Percentiles rank a stretch among this genome's conserved stretches.
Conservation (phyloP, 768 basidiomycete genomes). For the Phlegmacium glaucopus region DNA sequence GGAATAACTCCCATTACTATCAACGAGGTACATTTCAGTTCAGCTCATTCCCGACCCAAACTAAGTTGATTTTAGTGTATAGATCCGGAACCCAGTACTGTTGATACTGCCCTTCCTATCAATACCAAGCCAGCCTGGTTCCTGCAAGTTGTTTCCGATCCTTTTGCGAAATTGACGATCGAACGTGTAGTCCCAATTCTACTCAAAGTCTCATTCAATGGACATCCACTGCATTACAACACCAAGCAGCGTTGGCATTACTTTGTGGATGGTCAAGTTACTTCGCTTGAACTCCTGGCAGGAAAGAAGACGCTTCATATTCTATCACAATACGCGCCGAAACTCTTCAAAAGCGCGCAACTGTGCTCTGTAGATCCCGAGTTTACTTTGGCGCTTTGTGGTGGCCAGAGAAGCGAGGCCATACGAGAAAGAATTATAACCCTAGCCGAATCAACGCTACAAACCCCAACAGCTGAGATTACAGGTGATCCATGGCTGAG, state of each 20-base stretch:
- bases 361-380: slow-evolving; percentile 39
- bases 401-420: slow-evolving; percentile 34
- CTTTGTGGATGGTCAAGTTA: slow-evolving; percentile 26
- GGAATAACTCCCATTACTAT: slow-evolving; percentile 38
- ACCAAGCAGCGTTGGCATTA: slow-evolving; percentile 68
- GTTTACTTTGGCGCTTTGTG: slow-evolving; percentile 45
- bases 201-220: slow-evolving; percentile 59
- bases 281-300: slow-evolving; percentile 40
- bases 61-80: background rate
- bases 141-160: slow-evolving; percentile 40
- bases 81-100: background rate
- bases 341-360: slow-evolving; percentile 38
- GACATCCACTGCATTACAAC: slow-evolving; percentile 54
- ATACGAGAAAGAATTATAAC: slow-evolving; percentile 33
- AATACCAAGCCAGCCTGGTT: slow-evolving; percentile 54
- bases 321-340: slow-evolving; percentile 47
- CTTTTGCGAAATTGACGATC: slow-evolving; percentile 37
- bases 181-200: slow-evolving; percentile 66
- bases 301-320: slow-evolving; percentile 42
- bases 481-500: slow-evolving; percentile 50
- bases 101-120: background rate
- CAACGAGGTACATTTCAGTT: slow-evolving; percentile 13
- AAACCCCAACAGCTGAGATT: slow-evolving; percentile 13
- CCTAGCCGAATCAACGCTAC: slow-evolving; percentile 37
- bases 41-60: no score